A percentile compares a stretch with the other conserved stretches of the same genome.
Evolutionary conservation across 2,329 filamentous ascomycete species (phyloP).

Genomic region (Penicillium hesseltinei): DNA sequence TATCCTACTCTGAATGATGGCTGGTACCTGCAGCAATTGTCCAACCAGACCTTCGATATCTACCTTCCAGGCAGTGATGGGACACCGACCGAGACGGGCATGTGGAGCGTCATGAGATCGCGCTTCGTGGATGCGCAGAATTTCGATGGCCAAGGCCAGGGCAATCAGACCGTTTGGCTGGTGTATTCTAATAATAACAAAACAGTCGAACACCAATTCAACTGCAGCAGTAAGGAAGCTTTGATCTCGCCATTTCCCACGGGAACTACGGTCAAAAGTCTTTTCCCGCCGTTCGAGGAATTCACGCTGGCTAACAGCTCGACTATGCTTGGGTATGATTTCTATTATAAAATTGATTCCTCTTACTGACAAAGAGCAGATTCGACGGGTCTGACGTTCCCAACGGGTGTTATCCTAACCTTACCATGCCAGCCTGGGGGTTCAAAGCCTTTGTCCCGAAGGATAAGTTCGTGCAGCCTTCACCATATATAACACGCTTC

Average conservation of each 20-base stretch:
- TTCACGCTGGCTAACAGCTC: slow-evolving; percentile 49
- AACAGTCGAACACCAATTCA: slow-evolving; percentile 54
- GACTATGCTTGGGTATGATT: slow-evolving; percentile 47
- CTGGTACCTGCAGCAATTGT: slow-evolving; percentile 53
- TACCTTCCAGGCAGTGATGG: slow-evolving; percentile 54
- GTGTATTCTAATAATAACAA: slow-evolving; percentile 49
- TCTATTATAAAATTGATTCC: slow-evolving; percentile 50
- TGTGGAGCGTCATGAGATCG: slow-evolving; percentile 57
- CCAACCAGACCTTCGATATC: slow-evolving; percentile 54
- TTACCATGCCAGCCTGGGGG: slow-evolving; percentile 51
- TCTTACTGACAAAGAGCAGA: slow-evolving; percentile 53
- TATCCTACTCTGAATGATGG: slow-evolving; percentile 62
- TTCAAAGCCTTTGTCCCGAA: slow-evolving; percentile 58
- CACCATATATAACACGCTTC: slow-evolving; percentile 42
- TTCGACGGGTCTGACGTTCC: slow-evolving; percentile 63
- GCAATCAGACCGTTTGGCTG: slow-evolving; percentile 47
- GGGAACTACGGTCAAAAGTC: slow-evolving; percentile 57
- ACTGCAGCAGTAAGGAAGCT: slow-evolving; percentile 54
- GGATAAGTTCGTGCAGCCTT: slow-evolving; percentile 57
- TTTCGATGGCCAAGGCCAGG: slow-evolving; percentile 51
- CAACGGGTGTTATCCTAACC: slow-evolving; percentile 47
- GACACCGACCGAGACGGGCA: slow-evolving; percentile 55
- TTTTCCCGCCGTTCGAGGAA: slow-evolving; percentile 60
- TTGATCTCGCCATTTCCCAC: slow-evolving; percentile 57
- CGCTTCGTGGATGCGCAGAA: slow-evolving; percentile 51